A percentile compares a stretch with the other conserved stretches of the same genome.
phyloP scores from a whole-genome alignment of 768 basidiomycete genomes.

The Auriscalpium orientale region DNA sequence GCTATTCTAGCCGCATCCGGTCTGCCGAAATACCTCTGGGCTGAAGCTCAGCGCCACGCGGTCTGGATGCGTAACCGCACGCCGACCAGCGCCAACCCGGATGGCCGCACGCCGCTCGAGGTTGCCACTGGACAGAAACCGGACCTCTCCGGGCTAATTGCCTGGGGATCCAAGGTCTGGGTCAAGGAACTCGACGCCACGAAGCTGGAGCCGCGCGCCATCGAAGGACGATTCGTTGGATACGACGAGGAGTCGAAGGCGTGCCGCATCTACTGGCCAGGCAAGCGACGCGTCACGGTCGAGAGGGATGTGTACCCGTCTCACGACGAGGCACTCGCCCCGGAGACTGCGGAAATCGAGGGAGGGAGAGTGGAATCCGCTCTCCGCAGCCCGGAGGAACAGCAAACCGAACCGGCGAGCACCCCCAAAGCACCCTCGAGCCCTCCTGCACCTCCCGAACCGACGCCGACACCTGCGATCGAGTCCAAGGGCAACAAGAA shows the following conservation, averaged over 20 bases:
- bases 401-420: no score
- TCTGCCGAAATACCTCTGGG: slow-evolving; percentile 21
- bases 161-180: slow-evolving; percentile 11
- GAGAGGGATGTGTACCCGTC: slow-evolving; percentile 18
- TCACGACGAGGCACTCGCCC: no score
- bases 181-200: slow-evolving; percentile 1
- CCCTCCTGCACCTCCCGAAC: no score
- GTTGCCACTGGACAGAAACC: slow-evolving; percentile 18
- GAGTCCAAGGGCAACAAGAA: no score
- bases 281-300: slow-evolving; percentile 16
- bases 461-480: no score
- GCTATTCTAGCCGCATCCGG: not conserved
- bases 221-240: slow-evolving; percentile 26
- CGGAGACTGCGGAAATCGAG: no score
- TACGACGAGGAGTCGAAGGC: slow-evolving; percentile 25
- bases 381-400: no score
- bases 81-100: slow-evolving; percentile 2
- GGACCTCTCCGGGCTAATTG: slow-evolving; percentile 10
- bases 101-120: slow-evolving; percentile 22
- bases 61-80: slow-evolving; percentile 19
- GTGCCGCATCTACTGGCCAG: slow-evolving; percentile 28
- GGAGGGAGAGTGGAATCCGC: no score
- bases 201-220: slow-evolving; percentile 12
- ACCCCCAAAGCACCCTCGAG: no score
- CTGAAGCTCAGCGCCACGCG: slow-evolving; percentile 15